phyloP scores from a whole-genome alignment of 306 rosid species.

The Trichosanthes cucumerina region DNA sequence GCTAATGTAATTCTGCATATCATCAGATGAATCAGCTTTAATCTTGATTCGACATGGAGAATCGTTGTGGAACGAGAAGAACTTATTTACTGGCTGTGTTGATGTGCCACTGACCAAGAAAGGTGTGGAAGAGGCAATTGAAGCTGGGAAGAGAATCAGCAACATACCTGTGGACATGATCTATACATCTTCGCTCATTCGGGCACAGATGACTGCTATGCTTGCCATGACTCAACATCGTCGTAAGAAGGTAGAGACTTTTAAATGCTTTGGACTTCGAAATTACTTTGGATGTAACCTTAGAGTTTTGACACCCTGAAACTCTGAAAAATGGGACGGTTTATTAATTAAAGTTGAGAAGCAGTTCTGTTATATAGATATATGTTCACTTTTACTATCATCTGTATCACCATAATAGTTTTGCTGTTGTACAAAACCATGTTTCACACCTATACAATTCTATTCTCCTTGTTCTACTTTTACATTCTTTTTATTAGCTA shows the following conservation, averaged over 20 bases:
- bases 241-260: conserved; percentile 52
- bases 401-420: background rate
- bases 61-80: conserved; percentile 92
- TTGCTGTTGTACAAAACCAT: background rate
- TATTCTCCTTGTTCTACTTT: background rate
- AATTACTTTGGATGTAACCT: background rate
- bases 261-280: background rate
- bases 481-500: background rate
- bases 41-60: conserved; percentile 93
- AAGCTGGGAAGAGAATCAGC: conserved; percentile 98
- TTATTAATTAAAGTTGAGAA: background rate
- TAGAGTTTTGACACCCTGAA: background rate
- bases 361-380: background rate
- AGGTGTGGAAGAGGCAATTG: conserved; percentile 97
- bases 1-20: conserved; percentile 2
- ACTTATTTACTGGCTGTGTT: conserved; percentile 96
- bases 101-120: conserved; percentile 90
- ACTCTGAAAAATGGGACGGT: background rate
- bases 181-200: conserved; percentile 87
- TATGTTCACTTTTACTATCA: background rate
- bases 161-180: conserved; percentile 89
- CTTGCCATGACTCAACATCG: conserved; percentile 99
- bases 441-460: background rate
- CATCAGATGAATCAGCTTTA: conserved; percentile 83
- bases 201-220: conserved; percentile 99